phyloP scores from a whole-genome alignment of 352 stramenopile species.

The Phytophthora foliorum region DNA sequence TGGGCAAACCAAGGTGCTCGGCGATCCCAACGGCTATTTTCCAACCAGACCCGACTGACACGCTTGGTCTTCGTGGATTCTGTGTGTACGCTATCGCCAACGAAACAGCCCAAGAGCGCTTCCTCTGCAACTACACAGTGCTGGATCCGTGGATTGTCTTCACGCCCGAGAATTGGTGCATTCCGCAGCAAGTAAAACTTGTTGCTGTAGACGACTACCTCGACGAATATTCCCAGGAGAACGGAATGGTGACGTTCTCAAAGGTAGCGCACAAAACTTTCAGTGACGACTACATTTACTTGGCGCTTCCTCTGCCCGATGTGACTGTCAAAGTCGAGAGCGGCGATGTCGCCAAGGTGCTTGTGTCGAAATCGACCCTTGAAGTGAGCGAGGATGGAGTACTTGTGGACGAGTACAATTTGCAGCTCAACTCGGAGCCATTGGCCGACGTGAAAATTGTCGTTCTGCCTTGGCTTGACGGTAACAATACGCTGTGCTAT shows the following conservation, averaged over 20 bases:
- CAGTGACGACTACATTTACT: slow-evolving; percentile 78
- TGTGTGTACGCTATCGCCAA: slow-evolving; percentile 79
- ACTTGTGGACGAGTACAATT: slow-evolving; percentile 50
- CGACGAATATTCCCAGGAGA: slow-evolving; percentile 55
- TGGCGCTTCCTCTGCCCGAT: slow-evolving; percentile 39
- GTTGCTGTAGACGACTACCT: slow-evolving; percentile 66
- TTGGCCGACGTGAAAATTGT: slow-evolving; percentile 69
- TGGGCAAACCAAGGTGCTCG: slow-evolving; percentile 54
- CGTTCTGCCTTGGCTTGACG: slow-evolving; percentile 73
- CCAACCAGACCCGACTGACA: slow-evolving; percentile 50
- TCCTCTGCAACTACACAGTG: slow-evolving; percentile 83
- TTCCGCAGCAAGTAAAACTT: slow-evolving; percentile 61
- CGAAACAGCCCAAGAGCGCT: slow-evolving; percentile 70
- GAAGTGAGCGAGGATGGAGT: slow-evolving; percentile 68
- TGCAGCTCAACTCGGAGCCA: slow-evolving; percentile 71
- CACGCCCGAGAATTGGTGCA: slow-evolving; percentile 75
- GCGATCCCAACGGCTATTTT: slow-evolving; percentile 65
- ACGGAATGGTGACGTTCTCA: slow-evolving; percentile 63
- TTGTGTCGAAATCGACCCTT: slow-evolving; percentile 67
- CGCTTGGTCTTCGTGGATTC: slow-evolving; percentile 57
- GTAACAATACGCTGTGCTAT: slow-evolving; percentile 69
- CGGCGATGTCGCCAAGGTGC: slow-evolving; percentile 64
- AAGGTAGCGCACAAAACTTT: slow-evolving; percentile 71
- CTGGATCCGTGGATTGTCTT: slow-evolving; percentile 81
- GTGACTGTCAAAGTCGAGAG: slow-evolving; percentile 66